Percentiles rank a stretch among this genome's conserved stretches.
phyloP scores from a whole-genome alignment of 2,329 filamentous ascomycete species.

The Raffaelea ambrosiae region DNA sequence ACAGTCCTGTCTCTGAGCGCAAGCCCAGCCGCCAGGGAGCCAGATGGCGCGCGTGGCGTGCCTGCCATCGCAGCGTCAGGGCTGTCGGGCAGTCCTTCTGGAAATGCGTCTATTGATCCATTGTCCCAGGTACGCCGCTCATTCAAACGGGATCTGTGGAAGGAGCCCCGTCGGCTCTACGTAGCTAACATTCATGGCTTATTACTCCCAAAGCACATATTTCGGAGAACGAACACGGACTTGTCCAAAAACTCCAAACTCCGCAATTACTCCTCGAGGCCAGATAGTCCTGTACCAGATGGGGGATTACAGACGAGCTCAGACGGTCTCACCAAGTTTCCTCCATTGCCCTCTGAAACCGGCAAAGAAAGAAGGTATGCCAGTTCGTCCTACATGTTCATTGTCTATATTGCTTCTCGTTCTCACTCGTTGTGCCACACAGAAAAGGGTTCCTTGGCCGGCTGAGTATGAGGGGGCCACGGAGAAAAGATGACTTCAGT shows the following conservation, averaged over 20 bases:
- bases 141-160: too few species aligned
- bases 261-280: constrained; percentile 34
- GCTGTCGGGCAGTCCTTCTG: constrained; percentile 6
- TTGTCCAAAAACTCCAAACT: constrained; percentile 48
- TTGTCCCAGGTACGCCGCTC: constrained; percentile 18
- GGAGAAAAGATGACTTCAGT: constrained; percentile 58
- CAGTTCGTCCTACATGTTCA: too few species aligned
- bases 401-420: too few species aligned
- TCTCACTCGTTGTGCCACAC: neutral
- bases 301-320: constrained; percentile 11
- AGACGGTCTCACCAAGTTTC: constrained; percentile 29
- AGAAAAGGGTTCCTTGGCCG: constrained; percentile 91
- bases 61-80: neutral
- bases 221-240: constrained; percentile 59
- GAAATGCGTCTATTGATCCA: constrained; percentile 18
- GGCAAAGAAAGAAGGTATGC: constrained; percentile 60
- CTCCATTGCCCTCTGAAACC: constrained; percentile 25
- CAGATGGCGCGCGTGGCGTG: neutral
- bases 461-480: constrained; percentile 59
- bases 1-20: neutral
- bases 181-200: neutral
- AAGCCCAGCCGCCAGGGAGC: neutral
- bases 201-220: constrained; percentile 42
- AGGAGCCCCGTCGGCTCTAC: too few species aligned
- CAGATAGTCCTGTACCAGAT: constrained; percentile 37